A percentile compares a stretch with the other conserved stretches of the same genome.
These are phyloP conservation scores for Bipolaris bicolor DNA, from an alignment of 2,329 filamentous ascomycete genomes.

Conservation along the genomic window DNA sequence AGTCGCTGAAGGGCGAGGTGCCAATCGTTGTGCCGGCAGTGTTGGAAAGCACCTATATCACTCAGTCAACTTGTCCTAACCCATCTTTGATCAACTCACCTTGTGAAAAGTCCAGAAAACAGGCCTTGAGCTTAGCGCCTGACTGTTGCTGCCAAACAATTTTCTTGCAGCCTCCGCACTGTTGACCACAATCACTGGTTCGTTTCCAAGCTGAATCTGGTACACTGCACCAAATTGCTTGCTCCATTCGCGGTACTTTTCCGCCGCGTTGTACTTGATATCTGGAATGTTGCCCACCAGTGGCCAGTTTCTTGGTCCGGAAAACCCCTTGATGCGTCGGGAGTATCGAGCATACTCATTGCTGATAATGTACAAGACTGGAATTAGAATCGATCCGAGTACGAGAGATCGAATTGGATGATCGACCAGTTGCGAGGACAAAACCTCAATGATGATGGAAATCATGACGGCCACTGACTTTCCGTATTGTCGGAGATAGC, in stretches of 20 bases:
- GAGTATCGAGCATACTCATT: slow-evolving; percentile 48
- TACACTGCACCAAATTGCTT: slow-evolving; percentile 52
- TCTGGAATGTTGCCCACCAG: slow-evolving; percentile 53
- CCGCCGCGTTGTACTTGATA: slow-evolving; percentile 52
- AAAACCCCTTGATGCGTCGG: slow-evolving; percentile 47
- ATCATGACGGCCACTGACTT: slow-evolving; percentile 31
- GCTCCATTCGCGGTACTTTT: slow-evolving; percentile 53
- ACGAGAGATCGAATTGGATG: slow-evolving; percentile 36
- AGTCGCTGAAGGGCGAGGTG: slow-evolving; percentile 70
- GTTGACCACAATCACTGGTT: slow-evolving; percentile 54
- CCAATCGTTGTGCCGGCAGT: slow-evolving; percentile 72
- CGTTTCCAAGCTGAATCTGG: slow-evolving; percentile 55
- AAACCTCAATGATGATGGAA: slow-evolving; percentile 32
- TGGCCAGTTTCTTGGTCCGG: slow-evolving; percentile 48
- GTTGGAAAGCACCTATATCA: slow-evolving; percentile 63
- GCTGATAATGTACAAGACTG: slow-evolving; percentile 43
- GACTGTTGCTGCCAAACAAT: slow-evolving; percentile 52
- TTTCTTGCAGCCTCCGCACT: slow-evolving; percentile 50
- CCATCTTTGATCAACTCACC: slow-evolving; percentile 21
- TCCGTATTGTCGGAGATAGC: neutral
- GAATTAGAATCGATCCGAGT: slow-evolving; percentile 34
- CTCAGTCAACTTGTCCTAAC: slow-evolving; percentile 6
- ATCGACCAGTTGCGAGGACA: slow-evolving; percentile 28
- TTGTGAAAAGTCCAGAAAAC: slow-evolving; percentile 57
- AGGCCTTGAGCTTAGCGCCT: slow-evolving; percentile 51